Percentiles rank a stretch among this genome's conserved stretches.
These are phyloP conservation scores for Amylostereum chailletii DNA, from an alignment of 1,284 basidiomycete genomes.

Conservation along the genomic window DNA sequence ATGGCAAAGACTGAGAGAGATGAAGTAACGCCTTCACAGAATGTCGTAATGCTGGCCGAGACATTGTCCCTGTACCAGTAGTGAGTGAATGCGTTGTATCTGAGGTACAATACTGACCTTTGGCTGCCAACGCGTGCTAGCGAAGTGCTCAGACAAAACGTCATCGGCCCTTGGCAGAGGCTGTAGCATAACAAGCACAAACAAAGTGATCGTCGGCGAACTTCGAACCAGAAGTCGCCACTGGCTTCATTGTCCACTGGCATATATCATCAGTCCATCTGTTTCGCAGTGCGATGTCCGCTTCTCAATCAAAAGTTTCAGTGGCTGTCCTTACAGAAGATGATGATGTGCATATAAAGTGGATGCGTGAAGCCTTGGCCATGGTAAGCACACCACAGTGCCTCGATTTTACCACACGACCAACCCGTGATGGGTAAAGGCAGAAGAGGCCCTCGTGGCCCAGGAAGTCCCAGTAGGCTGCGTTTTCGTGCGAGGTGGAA, in stretches of 20 bases:
- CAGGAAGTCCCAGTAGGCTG: constrained; percentile 96
- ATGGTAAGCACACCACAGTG: constrained; percentile 7
- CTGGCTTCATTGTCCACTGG: neutral
- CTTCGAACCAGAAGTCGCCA: neutral
- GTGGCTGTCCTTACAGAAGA: neutral
- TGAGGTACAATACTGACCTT: no score
- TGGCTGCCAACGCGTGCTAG: no score
- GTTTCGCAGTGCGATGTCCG: neutral
- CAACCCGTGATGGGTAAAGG: constrained; percentile 29
- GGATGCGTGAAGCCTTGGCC: constrained; percentile 15
- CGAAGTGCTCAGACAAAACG: neutral
- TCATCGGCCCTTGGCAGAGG: neutral
- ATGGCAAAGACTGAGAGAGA: neutral
- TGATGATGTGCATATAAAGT: constrained; percentile 8
- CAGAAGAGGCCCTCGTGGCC: constrained; percentile 77
- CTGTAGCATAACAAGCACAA: neutral
- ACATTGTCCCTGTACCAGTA: neutral
- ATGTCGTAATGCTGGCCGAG: neutral
- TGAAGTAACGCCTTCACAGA: neutral
- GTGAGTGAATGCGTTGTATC: neutral
- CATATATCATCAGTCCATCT: neutral
- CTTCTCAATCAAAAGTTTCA: no score
- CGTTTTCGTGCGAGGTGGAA: constrained; percentile 79
- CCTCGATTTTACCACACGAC: neutral
- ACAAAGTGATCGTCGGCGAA: neutral